These are phyloP conservation scores for Tolypocladium ophioglossoides DNA, from an alignment of 2,329 filamentous ascomycete genomes.

Conservation along the genomic window DNA sequence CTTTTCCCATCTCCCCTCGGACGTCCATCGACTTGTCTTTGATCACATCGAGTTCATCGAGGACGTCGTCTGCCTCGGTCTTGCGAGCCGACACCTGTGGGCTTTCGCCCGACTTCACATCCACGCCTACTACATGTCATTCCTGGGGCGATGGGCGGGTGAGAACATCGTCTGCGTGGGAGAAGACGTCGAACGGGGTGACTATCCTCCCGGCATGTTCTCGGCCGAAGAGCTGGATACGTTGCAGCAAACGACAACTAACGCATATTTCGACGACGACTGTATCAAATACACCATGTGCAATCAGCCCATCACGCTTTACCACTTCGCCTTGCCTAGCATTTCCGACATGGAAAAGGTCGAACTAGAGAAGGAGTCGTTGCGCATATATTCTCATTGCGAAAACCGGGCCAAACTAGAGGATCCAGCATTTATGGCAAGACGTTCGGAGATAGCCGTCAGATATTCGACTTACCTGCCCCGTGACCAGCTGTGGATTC, in stretches of 20 bases:
- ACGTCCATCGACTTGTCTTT: neutral
- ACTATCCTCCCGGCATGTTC: conserved; percentile 3
- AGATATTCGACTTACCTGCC: too few relatives aligned
- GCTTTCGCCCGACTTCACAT: neutral
- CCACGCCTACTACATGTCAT: too few relatives aligned
- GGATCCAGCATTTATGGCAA: too few relatives aligned
- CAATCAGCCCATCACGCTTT: too few relatives aligned
- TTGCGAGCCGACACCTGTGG: neutral
- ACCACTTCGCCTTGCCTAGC: too few relatives aligned
- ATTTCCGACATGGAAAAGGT: too few relatives aligned
- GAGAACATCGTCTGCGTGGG: conserved; percentile 4
- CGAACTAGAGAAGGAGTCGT: too few relatives aligned
- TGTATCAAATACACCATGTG: neutral
- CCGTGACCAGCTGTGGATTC: conserved; percentile 3
- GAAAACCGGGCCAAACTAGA: too few relatives aligned
- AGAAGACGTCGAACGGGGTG: neutral
- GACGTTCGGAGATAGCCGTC: too few relatives aligned
- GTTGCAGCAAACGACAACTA: neutral
- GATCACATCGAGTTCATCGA: neutral
- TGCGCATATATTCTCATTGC: too few relatives aligned
- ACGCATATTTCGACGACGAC: too few relatives aligned
- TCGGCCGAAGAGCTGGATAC: neutral
- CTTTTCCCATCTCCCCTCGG: neutral
- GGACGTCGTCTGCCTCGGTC: neutral
- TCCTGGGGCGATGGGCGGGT: conserved; percentile 1